phyloP scores from a whole-genome alignment of 345 rosid species.

The Populus davidiana region DNA sequence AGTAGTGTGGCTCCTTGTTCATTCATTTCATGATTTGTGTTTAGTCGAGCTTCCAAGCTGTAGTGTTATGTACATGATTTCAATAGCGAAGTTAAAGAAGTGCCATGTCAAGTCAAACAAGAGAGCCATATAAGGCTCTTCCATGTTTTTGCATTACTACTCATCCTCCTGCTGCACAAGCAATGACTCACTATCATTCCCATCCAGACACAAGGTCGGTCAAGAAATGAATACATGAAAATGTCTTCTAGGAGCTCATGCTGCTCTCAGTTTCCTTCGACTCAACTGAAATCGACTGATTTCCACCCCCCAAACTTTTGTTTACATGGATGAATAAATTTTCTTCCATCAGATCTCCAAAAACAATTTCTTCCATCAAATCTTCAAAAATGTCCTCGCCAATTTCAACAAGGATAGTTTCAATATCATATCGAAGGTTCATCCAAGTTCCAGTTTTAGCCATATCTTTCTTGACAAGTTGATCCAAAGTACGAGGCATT shows the following conservation, averaged over 20 bases:
- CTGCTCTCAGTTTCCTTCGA: constrained; percentile 30
- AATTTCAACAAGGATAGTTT: constrained; percentile 43
- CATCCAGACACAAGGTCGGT: not conserved
- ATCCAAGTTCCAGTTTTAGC: constrained; percentile 59
- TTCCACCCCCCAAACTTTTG: constrained; percentile 21
- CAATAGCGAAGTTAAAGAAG: constrained; percentile 5
- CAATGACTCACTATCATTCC: not conserved
- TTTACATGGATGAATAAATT: constrained; percentile 32
- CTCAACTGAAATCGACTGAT: constrained; percentile 23
- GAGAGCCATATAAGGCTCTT: not conserved
- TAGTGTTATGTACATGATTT: constrained; percentile 11
- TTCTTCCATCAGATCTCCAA: constrained; percentile 62
- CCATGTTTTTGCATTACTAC: not conserved
- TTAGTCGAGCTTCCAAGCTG: not conserved
- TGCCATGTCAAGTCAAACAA: not conserved
- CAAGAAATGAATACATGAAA: not conserved
- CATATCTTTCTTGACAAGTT: constrained; percentile 69
- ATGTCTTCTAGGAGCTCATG: constrained; percentile 17
- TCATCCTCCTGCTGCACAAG: constrained; percentile 6
- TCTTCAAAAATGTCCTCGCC: constrained; percentile 59
- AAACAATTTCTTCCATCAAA: constrained; percentile 54
- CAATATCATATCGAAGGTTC: constrained; percentile 50
- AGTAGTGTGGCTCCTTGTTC: not conserved
- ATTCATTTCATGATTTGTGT: not conserved
- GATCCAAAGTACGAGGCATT: constrained; percentile 66